Evolutionary conservation across 2,329 filamentous ascomycete species (phyloP), one percentile per base, ranked within the genome.

Genomic region (Fusarium xylarioides): DNA sequence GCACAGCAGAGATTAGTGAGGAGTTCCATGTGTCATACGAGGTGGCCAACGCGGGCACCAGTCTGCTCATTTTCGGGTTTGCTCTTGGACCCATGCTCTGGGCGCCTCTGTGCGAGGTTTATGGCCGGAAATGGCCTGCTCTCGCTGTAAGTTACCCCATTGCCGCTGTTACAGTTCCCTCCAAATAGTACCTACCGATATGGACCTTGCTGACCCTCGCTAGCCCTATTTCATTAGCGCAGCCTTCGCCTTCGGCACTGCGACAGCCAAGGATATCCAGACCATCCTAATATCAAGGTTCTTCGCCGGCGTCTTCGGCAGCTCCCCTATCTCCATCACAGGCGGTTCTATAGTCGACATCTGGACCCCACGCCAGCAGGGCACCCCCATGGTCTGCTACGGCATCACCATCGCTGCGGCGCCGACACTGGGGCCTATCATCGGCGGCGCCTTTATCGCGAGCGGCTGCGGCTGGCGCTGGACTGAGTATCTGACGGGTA

Each of bases 21-120:
- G 65, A 68, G 35, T 68, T 61, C 23, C 37, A 55, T 11, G 52
- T 68, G 16, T 66, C 54, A 9, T 50, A 47, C 21, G 62, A 68
- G 30, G 58, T 70, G 3, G 59, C 59, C 35, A 68, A 66, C 5
- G 53, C 68, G 6, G 67, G 64, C 12, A 61, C 68, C 5, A 64
- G 58, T 18, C 50, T 70, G 19, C 68, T 68, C 37, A 60, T 70
- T 2, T 54, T 70, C 18, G 67, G 67, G 6, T 68, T 69, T 75
- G 92, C 92, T 74, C 82, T 95, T 50, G 92, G 71, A 16, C 93
- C 93, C 4, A 91, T 95, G 88, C 85, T 86, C 2, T 95, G 94
- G 77, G 92, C 93, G 8, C 93, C 93, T 0, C 81, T 93, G 26
- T 92, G 90, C 11, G 93, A 95, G 79, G 86, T 95, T 56, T 85